Evolutionary conservation across 1,139 yeast species (phyloP).

Genomic region (Scheffersomyces stambukii): DNA sequence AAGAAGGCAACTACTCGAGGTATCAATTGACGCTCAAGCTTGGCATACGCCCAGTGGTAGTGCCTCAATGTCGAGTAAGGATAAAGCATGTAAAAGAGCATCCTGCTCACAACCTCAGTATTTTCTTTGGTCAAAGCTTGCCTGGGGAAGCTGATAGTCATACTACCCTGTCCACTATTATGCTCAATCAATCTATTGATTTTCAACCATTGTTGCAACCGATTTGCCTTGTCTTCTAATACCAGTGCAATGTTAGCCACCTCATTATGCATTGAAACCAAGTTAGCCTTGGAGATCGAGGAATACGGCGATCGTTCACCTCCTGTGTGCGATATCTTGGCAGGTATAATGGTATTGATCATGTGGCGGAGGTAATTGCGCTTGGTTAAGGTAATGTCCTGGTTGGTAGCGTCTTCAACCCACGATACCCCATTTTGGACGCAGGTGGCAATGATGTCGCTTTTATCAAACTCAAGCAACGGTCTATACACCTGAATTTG

Average conservation of each 20-base stretch:
- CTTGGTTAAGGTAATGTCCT: conserved; percentile 47
- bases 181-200: conserved; percentile 3
- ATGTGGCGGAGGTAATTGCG: conserved; percentile 47
- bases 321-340: conserved; percentile 2
- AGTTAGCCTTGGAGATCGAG: conserved; percentile 11
- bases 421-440: conserved; percentile 36
- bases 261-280: conserved; percentile 13
- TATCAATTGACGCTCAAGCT: conserved; percentile 29
- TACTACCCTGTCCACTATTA: conserved; percentile 8
- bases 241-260: conserved; percentile 13
- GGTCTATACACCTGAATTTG: conserved; percentile 46
- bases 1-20: conserved; percentile 18
- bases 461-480: conserved; percentile 42
- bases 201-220: conserved; percentile 7
- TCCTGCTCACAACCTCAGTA: conserved; percentile 24
- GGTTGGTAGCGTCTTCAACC: conserved; percentile 70
- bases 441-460: conserved; percentile 46
- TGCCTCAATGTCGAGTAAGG: conserved; percentile 37
- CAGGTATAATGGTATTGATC: conserved; percentile 26
- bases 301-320: conserved; percentile 11
- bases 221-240: conserved; percentile 12
- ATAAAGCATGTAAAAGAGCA: conserved; percentile 27
- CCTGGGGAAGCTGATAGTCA: conserved; percentile 7
- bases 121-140: conserved; percentile 4
- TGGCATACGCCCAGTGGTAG: conserved; percentile 46